Evolutionary conservation across 257 asterid genomes (phyloP).

Genomic region (Salvia rosmarinus): DNA sequence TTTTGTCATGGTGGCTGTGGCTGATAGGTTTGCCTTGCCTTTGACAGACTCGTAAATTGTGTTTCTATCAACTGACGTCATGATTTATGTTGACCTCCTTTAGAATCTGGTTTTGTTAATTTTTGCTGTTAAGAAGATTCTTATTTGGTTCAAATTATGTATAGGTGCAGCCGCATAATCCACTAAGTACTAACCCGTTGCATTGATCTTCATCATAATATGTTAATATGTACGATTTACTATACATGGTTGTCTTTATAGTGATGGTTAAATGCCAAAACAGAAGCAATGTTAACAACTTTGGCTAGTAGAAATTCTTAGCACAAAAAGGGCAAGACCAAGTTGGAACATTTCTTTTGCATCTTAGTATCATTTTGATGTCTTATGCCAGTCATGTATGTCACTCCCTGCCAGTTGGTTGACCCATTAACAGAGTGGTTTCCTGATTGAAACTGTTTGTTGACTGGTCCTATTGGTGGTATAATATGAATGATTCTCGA

Average conservation of each 20-base stretch:
- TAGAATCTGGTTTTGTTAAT: too few species aligned
- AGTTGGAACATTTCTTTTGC: background rate
- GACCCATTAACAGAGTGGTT: too few species aligned
- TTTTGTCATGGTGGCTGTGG: slow-evolving; percentile 7
- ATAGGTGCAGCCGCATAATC: background rate
- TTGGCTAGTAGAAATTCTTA: background rate
- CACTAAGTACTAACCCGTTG: background rate
- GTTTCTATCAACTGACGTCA: background rate
- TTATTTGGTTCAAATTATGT: background rate
- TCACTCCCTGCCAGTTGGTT: background rate
- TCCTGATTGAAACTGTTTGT: background rate
- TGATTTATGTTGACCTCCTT: background rate
- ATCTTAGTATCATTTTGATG: background rate
- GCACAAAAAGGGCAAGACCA: background rate
- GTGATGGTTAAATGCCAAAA: background rate
- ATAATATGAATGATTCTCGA: background rate
- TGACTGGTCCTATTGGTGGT: background rate
- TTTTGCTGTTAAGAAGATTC: too few species aligned
- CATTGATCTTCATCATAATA: background rate
- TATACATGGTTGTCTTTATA: background rate
- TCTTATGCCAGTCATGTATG: background rate
- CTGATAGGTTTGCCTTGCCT: background rate
- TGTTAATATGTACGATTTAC: background rate
- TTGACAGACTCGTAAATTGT: background rate
- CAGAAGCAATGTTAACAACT: background rate